phyloP scores from a whole-genome alignment of 2,329 filamentous ascomycete species.

The Aspergillus japonicus region DNA sequence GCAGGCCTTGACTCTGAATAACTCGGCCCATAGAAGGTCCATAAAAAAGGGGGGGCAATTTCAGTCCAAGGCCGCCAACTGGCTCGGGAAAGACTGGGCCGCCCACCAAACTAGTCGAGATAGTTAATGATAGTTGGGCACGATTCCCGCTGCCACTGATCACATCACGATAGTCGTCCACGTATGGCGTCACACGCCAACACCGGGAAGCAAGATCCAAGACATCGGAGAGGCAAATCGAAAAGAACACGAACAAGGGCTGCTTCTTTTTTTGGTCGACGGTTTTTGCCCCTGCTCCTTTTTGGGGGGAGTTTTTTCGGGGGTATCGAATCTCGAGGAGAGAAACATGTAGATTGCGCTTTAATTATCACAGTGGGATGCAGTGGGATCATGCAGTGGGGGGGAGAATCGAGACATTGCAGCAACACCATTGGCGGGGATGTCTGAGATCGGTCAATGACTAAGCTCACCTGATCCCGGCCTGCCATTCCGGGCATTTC shows the following conservation, averaged over 20 bases:
- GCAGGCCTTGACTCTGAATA: conserved; percentile 5
- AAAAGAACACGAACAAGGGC: background rate
- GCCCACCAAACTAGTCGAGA: background rate
- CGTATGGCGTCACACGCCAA: background rate
- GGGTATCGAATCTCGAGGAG: background rate
- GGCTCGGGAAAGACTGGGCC: background rate
- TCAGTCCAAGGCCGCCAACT: background rate
- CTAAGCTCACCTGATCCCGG: background rate
- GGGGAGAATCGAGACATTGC: background rate
- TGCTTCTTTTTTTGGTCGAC: background rate
- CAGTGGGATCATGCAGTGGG: background rate
- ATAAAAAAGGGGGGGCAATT: conserved; percentile 2
- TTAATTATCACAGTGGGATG: background rate
- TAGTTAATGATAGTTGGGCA: background rate
- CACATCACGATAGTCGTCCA: background rate
- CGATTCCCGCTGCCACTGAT: background rate
- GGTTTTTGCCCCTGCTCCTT: background rate
- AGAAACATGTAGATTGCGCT: background rate
- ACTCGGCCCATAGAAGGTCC: background rate
- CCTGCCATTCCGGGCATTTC: background rate
- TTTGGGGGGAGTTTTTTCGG: background rate
- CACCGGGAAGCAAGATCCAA: background rate
- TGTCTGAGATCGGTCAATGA: background rate
- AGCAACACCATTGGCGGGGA: background rate
- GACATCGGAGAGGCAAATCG: background rate